Percentiles rank a stretch among this genome's conserved stretches.
Conservation (phyloP, 257 asterid species). For the Gentiana macrophylla region DNA sequence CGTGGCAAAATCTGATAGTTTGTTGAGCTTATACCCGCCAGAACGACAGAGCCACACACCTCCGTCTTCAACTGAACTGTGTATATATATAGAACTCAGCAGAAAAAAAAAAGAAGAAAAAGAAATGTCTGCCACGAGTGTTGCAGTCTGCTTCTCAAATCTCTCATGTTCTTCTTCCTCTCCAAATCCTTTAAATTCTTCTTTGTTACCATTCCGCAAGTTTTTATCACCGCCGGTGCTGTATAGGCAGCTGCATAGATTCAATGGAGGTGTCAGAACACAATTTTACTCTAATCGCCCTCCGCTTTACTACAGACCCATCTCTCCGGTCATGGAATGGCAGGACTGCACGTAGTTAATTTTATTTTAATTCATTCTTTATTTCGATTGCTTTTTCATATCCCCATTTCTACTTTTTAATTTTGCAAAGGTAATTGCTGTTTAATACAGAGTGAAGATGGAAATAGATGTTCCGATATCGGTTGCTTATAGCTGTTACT, state of each 20-base stretch:
- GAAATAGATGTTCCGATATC: constrained; percentile 71
- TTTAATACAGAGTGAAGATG: constrained; percentile 63
- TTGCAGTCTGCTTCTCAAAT: too few species aligned
- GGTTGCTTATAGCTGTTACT: constrained; percentile 76
- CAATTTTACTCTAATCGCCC: constrained; percentile 13
- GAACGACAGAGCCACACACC: too few species aligned
- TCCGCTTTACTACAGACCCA: constrained; percentile 22
- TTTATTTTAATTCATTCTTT: background rate
- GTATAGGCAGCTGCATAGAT: background rate
- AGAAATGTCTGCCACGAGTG: too few species aligned
- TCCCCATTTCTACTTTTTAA: background rate
- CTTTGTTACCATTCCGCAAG: too few species aligned
- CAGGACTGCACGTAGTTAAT: constrained; percentile 76
- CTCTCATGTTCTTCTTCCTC: too few species aligned
- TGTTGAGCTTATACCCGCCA: too few species aligned
- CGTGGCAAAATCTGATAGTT: too few species aligned
- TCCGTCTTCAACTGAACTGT: too few species aligned
- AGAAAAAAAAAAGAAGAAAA: too few species aligned
- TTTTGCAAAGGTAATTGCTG: background rate
- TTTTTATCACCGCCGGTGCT: too few species aligned
- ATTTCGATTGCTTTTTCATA: background rate
- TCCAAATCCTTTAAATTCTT: too few species aligned
- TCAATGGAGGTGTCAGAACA: constrained; percentile 15
- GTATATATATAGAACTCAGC: too few species aligned
- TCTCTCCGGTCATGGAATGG: constrained; percentile 66